These are phyloP conservation scores for Orbilia blumenaviensis DNA, from an alignment of 2,329 filamentous ascomycete species.

Conservation along the genomic window DNA sequence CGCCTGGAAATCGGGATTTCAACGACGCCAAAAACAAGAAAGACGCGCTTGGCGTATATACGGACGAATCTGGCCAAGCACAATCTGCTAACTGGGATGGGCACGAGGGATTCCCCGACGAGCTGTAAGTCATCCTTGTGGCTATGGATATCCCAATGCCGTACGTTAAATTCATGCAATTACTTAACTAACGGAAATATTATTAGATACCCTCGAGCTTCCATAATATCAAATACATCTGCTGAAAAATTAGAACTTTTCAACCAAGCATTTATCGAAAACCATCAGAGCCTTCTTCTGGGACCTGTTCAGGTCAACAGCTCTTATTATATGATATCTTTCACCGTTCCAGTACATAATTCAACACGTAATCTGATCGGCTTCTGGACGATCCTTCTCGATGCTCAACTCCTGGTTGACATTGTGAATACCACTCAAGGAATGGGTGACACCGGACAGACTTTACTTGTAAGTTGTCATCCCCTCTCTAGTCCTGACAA, in stretches of 20 bases:
- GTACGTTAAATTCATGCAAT: neutral
- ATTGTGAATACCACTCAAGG: slow-evolving; percentile 56
- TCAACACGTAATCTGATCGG: slow-evolving; percentile 55
- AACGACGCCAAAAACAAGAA: slow-evolving; percentile 22
- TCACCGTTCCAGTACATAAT: slow-evolving; percentile 81
- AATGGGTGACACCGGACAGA: slow-evolving; percentile 57
- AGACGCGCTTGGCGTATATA: slow-evolving; percentile 20
- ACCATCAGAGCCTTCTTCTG: slow-evolving; percentile 72
- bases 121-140: slow-evolving; percentile 10
- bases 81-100: slow-evolving; percentile 51
- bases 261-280: slow-evolving; percentile 59
- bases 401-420: slow-evolving; percentile 55
- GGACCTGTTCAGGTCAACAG: slow-evolving; percentile 79
- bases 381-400: slow-evolving; percentile 46
- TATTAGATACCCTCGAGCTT: slow-evolving; percentile 34
- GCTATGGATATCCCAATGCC: neutral
- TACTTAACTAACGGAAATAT: neutral
- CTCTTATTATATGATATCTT: slow-evolving; percentile 77
- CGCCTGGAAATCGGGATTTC: slow-evolving; percentile 23
- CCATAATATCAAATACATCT: slow-evolving; percentile 30
- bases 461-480: slow-evolving; percentile 53
- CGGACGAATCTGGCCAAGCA: slow-evolving; percentile 27
- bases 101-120: slow-evolving; percentile 35
- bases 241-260: slow-evolving; percentile 39
- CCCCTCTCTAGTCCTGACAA: slow-evolving; percentile 1